Conservation (phyloP, 192 early-diverging fungal genomes). For the Coemansia sp. region DNA sequence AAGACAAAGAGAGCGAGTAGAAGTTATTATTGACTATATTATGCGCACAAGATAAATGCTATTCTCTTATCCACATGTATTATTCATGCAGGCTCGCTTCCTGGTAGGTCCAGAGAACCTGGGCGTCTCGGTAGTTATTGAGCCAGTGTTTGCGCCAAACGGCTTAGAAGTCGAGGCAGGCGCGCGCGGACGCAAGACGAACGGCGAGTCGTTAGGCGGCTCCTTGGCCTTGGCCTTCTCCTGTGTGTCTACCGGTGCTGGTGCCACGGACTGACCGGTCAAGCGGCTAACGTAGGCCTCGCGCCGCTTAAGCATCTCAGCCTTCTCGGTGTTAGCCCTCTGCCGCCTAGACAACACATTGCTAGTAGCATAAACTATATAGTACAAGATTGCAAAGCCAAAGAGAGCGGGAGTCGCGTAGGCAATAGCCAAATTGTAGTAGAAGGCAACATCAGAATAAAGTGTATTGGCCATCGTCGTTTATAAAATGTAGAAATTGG, state of each 20-base stretch:
- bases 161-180: conserved; percentile 16
- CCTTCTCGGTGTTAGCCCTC: conserved; percentile 6
- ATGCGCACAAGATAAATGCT: conserved; percentile 5
- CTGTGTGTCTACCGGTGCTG: background rate
- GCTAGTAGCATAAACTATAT: background rate
- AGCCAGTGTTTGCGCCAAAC: conserved; percentile 26
- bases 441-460: background rate
- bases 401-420: background rate
- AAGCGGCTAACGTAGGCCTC: conserved; percentile 6
- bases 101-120: conserved; percentile 1
- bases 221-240: conserved; percentile 3
- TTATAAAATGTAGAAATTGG: too few relatives aligned
- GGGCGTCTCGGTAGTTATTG: background rate
- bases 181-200: conserved; percentile 23
- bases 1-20: conserved; percentile 39
- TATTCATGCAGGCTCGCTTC: background rate
- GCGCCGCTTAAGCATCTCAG: conserved; percentile 12
- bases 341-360: background rate
- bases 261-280: background rate
- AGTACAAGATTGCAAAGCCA: background rate
- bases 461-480: background rate
- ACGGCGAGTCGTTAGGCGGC: background rate
- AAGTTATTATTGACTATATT: conserved; percentile 29
- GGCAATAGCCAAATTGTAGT: conserved; percentile 7
- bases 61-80: background rate